These are phyloP conservation scores for Cryptosporidium xiaoi DNA, from an alignment of 169 alveolate genomes.

Conservation along the genomic window DNA sequence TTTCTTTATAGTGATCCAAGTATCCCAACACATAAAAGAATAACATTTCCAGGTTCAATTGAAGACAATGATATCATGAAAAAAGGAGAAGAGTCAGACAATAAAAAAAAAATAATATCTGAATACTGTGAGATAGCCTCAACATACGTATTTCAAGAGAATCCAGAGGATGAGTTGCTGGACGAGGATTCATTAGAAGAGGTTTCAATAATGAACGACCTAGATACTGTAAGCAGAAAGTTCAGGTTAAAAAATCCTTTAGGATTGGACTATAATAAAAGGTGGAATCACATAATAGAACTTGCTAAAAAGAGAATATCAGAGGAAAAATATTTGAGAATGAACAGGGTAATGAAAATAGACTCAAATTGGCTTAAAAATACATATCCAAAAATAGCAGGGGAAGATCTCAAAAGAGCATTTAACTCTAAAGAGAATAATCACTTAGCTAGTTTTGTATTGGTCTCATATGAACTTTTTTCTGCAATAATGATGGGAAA, in stretches of 20 bases:
- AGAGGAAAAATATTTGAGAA: conserved; percentile 46
- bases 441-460: conserved; percentile 53
- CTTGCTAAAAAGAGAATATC: conserved; percentile 45
- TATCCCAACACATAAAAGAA: conserved; percentile 34
- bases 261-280: conserved; percentile 39
- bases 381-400: conserved; percentile 42
- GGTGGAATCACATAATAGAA: conserved; percentile 66
- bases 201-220: conserved; percentile 26
- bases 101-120: conserved; percentile 13
- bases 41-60: conserved; percentile 24
- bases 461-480: conserved; percentile 66
- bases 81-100: too few relatives aligned
- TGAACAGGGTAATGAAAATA: conserved; percentile 57
- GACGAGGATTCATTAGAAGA: conserved; percentile 42
- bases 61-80: not conserved
- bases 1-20: conserved; percentile 40
- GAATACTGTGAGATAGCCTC: conserved; percentile 57
- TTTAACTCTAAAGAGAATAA: conserved; percentile 63
- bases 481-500: conserved; percentile 64
- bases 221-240: conserved; percentile 34
- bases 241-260: conserved; percentile 52
- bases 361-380: conserved; percentile 51
- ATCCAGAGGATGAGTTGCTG: conserved; percentile 8
- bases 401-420: conserved; percentile 45
- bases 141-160: conserved; percentile 35